Evolutionary conservation across 2,329 filamentous ascomycete species (phyloP), one percentile per base, ranked within the genome.

Genomic region (Ophiostoma fasciatum): DNA sequence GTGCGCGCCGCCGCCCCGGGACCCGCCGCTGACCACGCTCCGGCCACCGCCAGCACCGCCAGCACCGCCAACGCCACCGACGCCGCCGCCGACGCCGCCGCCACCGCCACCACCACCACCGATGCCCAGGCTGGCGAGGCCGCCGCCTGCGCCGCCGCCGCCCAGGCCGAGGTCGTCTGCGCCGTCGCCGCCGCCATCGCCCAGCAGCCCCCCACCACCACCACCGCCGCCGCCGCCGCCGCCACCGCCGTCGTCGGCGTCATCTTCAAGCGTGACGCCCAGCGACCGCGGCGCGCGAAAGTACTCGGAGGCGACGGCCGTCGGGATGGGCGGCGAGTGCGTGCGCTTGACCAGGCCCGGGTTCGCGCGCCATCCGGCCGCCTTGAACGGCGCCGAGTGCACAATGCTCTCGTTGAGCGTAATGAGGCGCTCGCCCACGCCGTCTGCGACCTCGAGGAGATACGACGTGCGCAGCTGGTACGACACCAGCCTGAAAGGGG

Each of bases 321-420:
- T 87, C 9, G 82, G 82, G 38, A 92, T 92, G 1, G 82, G 82
- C 15, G 82, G 83, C 3, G 82, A 90, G 55, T 92, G 81, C 31
- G 80, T 87, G 48, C 82, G 75, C 57, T 87, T 87, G 54, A 81
- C 74, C 45, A 84, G 76, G 14, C 77, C 70, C 9, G 77, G 71
- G 49, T 81, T 82, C 33, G 77, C 63, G 29, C 74, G 71, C 82
- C 82, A 90, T 45, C 82, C 83, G 42, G 82, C 80, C 33, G 80
- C 75, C 57, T 84, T 84, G 62, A 88, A 90, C 21, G 81, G 76
- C 3, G 78, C 74, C 20, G 82, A 81, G 52, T 84, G 87, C 44
- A 90, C 64, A 50, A 87, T 79, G 44, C 68, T 68, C 50, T 84
- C 76, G 56, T 88, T 82, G 42, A 92, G 70, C 27, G 76, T 83